Percentiles rank a stretch among this genome's conserved stretches.
Conservation (phyloP, 345 rosid genomes). For the Hirschfeldia incana region DNA sequence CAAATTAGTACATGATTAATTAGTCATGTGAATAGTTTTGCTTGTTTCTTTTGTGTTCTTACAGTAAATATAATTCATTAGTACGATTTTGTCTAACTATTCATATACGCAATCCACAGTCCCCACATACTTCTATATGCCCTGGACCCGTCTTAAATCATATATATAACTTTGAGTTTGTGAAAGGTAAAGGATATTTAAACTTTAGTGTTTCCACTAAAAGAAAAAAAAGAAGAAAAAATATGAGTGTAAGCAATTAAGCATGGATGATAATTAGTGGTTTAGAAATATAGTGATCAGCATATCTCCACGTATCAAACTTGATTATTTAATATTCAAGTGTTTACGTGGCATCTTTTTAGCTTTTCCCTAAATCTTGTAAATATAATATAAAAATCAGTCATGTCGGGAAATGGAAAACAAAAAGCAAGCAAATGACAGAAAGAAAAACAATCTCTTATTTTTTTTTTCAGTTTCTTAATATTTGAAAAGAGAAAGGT, state of each 20-base stretch:
- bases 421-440: constrained; percentile 42
- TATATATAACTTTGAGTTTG: constrained; percentile 1
- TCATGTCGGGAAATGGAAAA: constrained; percentile 41
- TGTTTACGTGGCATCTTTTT: constrained; percentile 33
- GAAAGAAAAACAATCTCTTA: not conserved
- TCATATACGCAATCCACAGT: constrained; percentile 27
- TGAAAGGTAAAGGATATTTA: not conserved
- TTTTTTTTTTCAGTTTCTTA: not conserved
- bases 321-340: constrained; percentile 15
- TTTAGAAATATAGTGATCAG: constrained; percentile 12
- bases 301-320: constrained; percentile 34
- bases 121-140: constrained; percentile 11
- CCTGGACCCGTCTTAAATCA: not conserved
- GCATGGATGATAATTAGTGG: constrained; percentile 13
- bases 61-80: not conserved
- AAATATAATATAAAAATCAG: constrained; percentile 24
- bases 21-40: constrained; percentile 30
- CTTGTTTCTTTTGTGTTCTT: constrained; percentile 13
- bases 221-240: too few relatives aligned
- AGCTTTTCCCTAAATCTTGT: constrained; percentile 31
- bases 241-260: not conserved
- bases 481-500: constrained; percentile 29
- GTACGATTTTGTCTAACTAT: not conserved
- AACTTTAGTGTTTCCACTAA: not conserved
- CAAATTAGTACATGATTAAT: constrained; percentile 37